Conservation (phyloP, 805 yeast genomes). For the Groenewaldozyma tartarivorans region DNA sequence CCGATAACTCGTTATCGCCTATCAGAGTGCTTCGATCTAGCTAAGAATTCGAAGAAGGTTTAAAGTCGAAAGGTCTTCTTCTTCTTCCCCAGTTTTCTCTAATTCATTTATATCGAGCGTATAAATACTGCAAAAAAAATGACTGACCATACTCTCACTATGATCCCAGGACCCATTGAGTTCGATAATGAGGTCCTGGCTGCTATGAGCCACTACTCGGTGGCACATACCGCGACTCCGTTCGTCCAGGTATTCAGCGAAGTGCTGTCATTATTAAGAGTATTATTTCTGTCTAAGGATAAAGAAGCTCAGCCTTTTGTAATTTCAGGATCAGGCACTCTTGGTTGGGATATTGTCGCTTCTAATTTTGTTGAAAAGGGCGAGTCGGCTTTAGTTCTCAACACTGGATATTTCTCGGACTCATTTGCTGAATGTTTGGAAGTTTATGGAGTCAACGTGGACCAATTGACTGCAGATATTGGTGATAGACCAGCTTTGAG, state of each 20-base stretch:
- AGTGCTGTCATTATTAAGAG: conserved; percentile 58
- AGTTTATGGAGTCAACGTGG: conserved; percentile 69
- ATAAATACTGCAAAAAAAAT: too few species aligned
- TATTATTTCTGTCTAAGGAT: conserved; percentile 61
- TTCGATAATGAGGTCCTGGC: conserved; percentile 68
- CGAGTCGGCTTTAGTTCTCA: conserved; percentile 69
- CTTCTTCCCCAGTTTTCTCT: too few species aligned
- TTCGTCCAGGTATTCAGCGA: conserved; percentile 66
- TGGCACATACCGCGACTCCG: conserved; percentile 84
- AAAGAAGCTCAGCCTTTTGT: conserved; percentile 70
- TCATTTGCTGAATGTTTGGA: conserved; percentile 66
- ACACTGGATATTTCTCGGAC: conserved; percentile 86
- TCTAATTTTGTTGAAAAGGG: conserved; percentile 58
- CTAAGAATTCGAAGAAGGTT: too few species aligned
- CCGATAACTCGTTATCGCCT: too few species aligned
- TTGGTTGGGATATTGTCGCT: conserved; percentile 89
- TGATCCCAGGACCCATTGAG: conserved; percentile 85
- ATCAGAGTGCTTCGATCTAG: too few species aligned
- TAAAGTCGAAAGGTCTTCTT: too few species aligned
- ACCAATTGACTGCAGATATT: conserved; percentile 56
- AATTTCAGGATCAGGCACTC: conserved; percentile 83
- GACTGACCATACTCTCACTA: conserved; percentile 29
- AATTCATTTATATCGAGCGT: too few species aligned
- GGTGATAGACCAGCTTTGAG: conserved; percentile 61
- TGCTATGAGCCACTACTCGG: conserved; percentile 76